Percentiles rank a stretch among this genome's conserved stretches.
phyloP scores from a whole-genome alignment of 1,284 basidiomycete genomes.

The Cutaneotrichosporon cavernicola region DNA sequence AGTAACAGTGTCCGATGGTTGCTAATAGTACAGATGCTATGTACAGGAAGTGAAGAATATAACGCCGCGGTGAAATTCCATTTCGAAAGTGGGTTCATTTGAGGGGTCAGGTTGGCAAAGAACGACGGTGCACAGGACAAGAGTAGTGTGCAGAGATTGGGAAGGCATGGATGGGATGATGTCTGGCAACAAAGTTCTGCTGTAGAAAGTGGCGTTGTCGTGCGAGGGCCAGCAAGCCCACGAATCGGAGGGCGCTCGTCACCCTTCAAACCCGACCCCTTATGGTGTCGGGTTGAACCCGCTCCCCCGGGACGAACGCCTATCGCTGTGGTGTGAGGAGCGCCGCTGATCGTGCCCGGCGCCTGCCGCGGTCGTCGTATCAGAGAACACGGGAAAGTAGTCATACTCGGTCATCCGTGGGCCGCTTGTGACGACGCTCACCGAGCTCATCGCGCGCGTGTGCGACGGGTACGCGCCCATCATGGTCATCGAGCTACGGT shows the following conservation, averaged over 20 bases:
- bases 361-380: background rate
- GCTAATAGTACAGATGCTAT: background rate
- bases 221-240: too few relatives aligned
- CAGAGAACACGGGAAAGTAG: conserved; percentile 16
- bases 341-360: background rate
- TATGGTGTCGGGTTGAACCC: background rate
- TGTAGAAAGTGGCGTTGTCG: background rate
- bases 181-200: background rate
- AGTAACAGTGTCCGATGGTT: background rate
- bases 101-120: background rate
- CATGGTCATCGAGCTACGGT: conserved; percentile 24
- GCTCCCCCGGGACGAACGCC: background rate
- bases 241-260: background rate
- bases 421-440: background rate
- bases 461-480: conserved; percentile 32
- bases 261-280: background rate
- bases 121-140: background rate
- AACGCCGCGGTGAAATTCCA: background rate
- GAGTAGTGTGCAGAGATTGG: background rate
- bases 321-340: background rate
- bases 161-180: background rate
- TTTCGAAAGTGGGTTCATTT: background rate
- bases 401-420: conserved; percentile 13
- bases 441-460: background rate
- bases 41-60: background rate